Evolutionary conservation across 306 rosid genomes (phyloP).

Genomic region (Vicia sativa): DNA sequence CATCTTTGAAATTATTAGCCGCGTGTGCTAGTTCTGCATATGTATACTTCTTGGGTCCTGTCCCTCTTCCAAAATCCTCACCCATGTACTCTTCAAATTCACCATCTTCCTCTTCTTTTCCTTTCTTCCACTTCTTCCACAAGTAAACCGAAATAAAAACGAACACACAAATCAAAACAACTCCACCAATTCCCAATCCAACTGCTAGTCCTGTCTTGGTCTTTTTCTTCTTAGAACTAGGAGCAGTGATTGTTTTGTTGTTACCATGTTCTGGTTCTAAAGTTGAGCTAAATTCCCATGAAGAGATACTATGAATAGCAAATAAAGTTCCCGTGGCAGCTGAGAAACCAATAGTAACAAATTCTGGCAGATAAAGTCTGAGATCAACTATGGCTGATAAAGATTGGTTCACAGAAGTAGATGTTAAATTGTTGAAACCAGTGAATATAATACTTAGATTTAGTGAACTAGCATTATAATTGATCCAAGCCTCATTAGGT

Average conservation of each 20-base stretch:
- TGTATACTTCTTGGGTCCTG: conserved; percentile 44
- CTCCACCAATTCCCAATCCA: conserved; percentile 33
- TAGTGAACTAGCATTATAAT: conserved; percentile 39
- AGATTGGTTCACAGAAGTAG: not conserved
- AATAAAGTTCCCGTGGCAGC: conserved; percentile 30
- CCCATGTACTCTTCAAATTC: conserved; percentile 33
- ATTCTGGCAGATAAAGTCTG: conserved; percentile 38
- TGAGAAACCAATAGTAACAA: conserved; percentile 50
- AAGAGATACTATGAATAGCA: conserved; percentile 1
- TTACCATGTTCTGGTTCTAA: conserved; percentile 10
- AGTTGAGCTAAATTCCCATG: conserved; percentile 44
- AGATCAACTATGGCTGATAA: conserved; percentile 41
- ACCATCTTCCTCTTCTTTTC: conserved; percentile 30
- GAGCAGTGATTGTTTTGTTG: not conserved
- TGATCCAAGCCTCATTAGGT: conserved; percentile 40
- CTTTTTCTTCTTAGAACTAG: conserved; percentile 11
- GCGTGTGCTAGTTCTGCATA: conserved; percentile 40
- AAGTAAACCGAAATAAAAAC: not conserved
- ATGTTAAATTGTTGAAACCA: not conserved
- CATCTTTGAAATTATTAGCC: conserved; percentile 40
- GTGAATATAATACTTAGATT: conserved; percentile 45
- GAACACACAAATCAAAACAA: conserved; percentile 4
- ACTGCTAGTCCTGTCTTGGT: conserved; percentile 11
- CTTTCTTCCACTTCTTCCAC: conserved; percentile 32
- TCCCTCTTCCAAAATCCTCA: conserved; percentile 39